phyloP scores from a whole-genome alignment of 1,284 basidiomycete species.

The Waitea zeae region DNA sequence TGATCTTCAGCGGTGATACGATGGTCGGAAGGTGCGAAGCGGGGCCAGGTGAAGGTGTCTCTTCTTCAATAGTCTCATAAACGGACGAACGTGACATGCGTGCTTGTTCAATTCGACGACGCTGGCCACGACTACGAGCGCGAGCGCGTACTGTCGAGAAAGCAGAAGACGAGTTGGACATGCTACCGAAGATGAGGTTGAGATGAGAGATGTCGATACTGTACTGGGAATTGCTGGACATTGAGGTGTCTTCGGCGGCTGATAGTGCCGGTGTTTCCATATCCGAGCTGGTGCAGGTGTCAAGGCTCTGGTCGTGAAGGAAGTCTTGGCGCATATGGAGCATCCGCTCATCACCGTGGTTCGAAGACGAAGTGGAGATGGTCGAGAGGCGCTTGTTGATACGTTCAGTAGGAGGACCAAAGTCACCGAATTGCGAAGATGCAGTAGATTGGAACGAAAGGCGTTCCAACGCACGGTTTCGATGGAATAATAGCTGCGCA shows the following conservation, averaged over 20 bases:
- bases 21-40: conserved; percentile 4
- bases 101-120: conserved; percentile 45
- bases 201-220: conserved; percentile 57
- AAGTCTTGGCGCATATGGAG: no score
- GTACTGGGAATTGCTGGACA: conserved; percentile 53
- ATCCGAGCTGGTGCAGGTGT: conserved; percentile 47
- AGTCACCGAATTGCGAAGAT: no score
- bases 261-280: conserved; percentile 56
- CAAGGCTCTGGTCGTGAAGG: no score
- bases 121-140: conserved; percentile 46
- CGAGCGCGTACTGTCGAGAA: conserved; percentile 18
- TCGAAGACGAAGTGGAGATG: no score
- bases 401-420: no score
- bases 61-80: conserved; percentile 67
- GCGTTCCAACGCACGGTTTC: no score
- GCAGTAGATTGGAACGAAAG: no score
- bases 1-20: conserved; percentile 12
- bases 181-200: conserved; percentile 32
- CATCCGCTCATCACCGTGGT: no score
- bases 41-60: conserved; percentile 14
- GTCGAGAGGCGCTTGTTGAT: no score
- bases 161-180: conserved; percentile 17
- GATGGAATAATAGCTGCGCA: no score
- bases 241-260: conserved; percentile 39
- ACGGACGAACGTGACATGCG: conserved; percentile 47